These are phyloP conservation scores for Pythium scleroteichum DNA, from an alignment of 352 stramenopile species.

Conservation along the genomic window DNA sequence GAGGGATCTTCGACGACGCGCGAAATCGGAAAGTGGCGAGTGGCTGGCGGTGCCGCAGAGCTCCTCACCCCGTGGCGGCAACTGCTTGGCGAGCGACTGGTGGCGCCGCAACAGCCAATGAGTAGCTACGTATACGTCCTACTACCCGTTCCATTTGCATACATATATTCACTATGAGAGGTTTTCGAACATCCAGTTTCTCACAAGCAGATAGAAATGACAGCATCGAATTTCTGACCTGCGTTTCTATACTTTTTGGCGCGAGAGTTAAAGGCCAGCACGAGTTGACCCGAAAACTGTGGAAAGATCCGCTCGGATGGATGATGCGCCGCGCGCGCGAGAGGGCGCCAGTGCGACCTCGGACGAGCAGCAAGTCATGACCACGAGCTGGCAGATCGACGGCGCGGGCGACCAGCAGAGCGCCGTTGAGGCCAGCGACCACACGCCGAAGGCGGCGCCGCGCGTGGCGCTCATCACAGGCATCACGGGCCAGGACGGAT, in stretches of 20 bases:
- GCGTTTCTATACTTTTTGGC: background rate
- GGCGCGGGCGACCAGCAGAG: background rate
- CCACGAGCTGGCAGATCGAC: slow-evolving; percentile 20
- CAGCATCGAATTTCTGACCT: no score
- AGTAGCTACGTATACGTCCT: no score
- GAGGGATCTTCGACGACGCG: background rate
- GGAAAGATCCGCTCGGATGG: slow-evolving; percentile 23
- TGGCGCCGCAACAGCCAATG: no score
- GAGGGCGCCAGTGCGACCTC: slow-evolving; percentile 8
- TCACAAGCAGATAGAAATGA: no score
- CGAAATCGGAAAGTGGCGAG: no score
- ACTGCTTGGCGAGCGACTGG: background rate
- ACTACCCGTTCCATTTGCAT: no score
- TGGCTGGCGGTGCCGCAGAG: background rate
- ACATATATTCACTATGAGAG: no score
- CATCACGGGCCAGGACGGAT: slow-evolving; percentile 99
- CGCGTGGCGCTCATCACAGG: slow-evolving; percentile 94
- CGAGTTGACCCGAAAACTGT: slow-evolving; percentile 20
- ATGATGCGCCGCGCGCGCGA: slow-evolving; percentile 10
- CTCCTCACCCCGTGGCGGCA: background rate
- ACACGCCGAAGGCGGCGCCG: background rate
- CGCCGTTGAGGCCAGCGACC: background rate
- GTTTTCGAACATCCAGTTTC: no score
- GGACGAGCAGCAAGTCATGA: slow-evolving; percentile 7
- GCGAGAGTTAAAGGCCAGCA: no score